phyloP scores from a whole-genome alignment of 2,329 filamentous ascomycete genomes.

The Epichloe sylvatica region DNA sequence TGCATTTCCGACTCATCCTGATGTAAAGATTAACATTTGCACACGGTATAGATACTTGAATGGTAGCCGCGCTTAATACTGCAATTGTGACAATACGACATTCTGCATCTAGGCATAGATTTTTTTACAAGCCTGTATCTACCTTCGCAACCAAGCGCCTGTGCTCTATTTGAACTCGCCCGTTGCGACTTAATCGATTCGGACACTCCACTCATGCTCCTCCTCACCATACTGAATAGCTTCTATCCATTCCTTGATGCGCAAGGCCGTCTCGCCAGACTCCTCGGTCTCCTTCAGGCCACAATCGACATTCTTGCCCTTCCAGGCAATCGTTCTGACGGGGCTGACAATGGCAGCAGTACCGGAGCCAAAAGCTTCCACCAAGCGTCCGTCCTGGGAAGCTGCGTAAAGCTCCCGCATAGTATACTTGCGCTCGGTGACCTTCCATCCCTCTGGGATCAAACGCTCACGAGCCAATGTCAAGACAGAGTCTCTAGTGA shows the following conservation, averaged over 20 bases:
- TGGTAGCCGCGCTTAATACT: neutral
- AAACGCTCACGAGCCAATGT: slow-evolving; percentile 71
- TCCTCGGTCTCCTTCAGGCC: slow-evolving; percentile 70
- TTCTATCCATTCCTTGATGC: slow-evolving; percentile 96
- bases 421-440: slow-evolving; percentile 80
- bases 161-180: neutral
- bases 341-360: slow-evolving; percentile 92
- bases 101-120: neutral
- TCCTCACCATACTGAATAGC: slow-evolving; percentile 89
- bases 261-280: slow-evolving; percentile 69
- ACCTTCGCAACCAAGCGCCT: neutral
- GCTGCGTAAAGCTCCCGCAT: slow-evolving; percentile 79
- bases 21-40: neutral
- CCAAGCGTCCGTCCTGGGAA: slow-evolving; percentile 64
- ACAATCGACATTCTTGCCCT: slow-evolving; percentile 66
- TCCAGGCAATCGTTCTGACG: slow-evolving; percentile 80
- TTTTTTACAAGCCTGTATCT: neutral
- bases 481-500: slow-evolving; percentile 87
- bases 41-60: neutral
- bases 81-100: neutral
- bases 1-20: neutral
- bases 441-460: slow-evolving; percentile 71
- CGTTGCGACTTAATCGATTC: slow-evolving; percentile 16
- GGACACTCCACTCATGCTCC: slow-evolving; percentile 78
- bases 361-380: slow-evolving; percentile 88